A percentile compares a stretch with the other conserved stretches of the same genome.
Conservation (phyloP, 345 rosid species). For the Gynandropsis gynandra region DNA sequence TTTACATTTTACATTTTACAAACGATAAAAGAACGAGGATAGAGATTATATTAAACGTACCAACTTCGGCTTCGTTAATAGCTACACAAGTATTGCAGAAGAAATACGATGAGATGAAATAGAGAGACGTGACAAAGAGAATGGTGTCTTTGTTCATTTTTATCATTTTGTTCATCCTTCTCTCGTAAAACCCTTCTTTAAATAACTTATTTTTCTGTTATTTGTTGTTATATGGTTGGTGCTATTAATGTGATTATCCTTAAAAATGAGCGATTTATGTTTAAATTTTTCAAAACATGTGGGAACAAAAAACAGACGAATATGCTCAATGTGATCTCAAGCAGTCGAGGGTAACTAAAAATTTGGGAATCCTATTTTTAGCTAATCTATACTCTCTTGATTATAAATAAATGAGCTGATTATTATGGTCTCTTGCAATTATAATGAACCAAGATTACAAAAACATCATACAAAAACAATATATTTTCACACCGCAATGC, state of each 20-base stretch:
- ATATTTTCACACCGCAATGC: no score
- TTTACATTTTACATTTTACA: no score
- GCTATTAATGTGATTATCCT: neutral
- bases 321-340: neutral
- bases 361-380: neutral
- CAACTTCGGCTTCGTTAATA: slow-evolving; percentile 8
- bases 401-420: no score
- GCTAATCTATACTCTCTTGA: no score
- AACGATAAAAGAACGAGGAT: neutral
- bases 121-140: neutral
- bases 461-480: no score
- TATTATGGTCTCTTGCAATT: no score
- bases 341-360: neutral
- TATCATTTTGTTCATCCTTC: slow-evolving; percentile 8
- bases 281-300: neutral
- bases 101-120: slow-evolving; percentile 1
- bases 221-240: slow-evolving; percentile 6
- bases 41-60: slow-evolving; percentile 8
- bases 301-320: neutral
- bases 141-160: slow-evolving; percentile 4
- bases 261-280: no score
- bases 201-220: neutral
- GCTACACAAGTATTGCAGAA: slow-evolving; percentile 10
- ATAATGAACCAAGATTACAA: no score
- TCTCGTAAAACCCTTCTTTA: neutral